Base-by-base conservation (phyloP, 1,284 basidiomycete genomes). In the Cryptococcus floricola region DNA sequence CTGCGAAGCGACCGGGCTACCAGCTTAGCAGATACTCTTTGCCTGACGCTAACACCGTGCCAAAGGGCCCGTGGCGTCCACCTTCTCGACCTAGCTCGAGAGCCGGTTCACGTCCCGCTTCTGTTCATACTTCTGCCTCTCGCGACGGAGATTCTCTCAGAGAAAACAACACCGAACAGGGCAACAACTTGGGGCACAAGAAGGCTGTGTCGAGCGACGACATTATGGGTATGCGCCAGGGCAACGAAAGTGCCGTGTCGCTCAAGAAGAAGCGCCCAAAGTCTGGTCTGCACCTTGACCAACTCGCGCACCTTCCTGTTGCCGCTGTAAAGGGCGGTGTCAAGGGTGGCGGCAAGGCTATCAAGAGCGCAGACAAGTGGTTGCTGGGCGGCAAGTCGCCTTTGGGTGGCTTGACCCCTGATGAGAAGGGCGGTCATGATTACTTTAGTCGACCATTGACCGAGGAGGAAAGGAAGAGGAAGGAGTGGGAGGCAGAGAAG, bases 1-100 rank as follows among this genome's bases (percentile, higher is more conserved):
- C 85, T 54, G 76, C 85, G n/a, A 83, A 83, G 64, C 77, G 84
- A 38, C 82, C 85, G 4, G 87, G 87, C 7, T 89, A 84, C 67
- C 82, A 82, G 58, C 75, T 90, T 2, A 84, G 83, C 16, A 78
- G 87, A 77, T 87, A 75, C 61, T 65, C 64, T 6, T 48, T 69
- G 5, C 62, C 63, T 3, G 60, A 54, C 19, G 53, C 54, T 13
- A 54, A 62, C 39, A 44, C 54, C 5, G 37, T 47, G 5, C 52
- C 50, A 25, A 54, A 31, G 14, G 31, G 76, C 70, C 64, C 59
- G 27, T 61, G 63, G 62, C 50, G 68, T 52, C 62, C 65, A 47
- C 39, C 56, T 39, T 68, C 65, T 12, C 59, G 64, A 31, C 62
- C 61, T 31, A 19, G 43, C 2, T 66, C 66, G 3, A 53, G 62